Conservation (phyloP, 441 rosid genomes). For the Pelargonium australe region DNA sequence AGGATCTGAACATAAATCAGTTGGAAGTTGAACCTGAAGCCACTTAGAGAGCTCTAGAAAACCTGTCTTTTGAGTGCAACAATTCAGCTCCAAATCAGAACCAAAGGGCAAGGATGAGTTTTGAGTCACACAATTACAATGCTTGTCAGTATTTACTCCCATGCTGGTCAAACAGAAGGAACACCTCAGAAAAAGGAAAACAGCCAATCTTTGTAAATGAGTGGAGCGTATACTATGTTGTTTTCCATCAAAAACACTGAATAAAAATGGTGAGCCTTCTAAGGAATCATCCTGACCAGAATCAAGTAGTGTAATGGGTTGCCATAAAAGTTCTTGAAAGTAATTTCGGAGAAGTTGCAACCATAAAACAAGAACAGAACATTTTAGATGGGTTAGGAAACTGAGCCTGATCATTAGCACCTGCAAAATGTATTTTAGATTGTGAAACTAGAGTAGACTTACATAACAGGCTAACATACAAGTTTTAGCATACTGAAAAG, state of each 20-base stretch:
- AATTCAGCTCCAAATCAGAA: conserved; percentile 21
- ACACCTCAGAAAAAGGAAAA: conserved; percentile 65
- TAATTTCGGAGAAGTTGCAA: conserved; percentile 58
- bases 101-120: conserved; percentile 23
- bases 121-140: conserved; percentile 29
- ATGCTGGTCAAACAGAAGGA: conserved; percentile 47
- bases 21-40: conserved; percentile 46
- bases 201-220: conserved; percentile 63
- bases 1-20: conserved; percentile 23
- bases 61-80: conserved; percentile 40
- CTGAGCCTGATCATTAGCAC: conserved; percentile 74
- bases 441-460: conserved; percentile 8
- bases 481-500: neutral
- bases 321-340: conserved; percentile 48
- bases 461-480: conserved; percentile 1
- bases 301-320: conserved; percentile 26
- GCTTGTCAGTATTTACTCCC: conserved; percentile 30
- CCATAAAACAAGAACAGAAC: conserved; percentile 48
- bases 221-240: conserved; percentile 21
- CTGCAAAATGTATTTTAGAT: conserved; percentile 36
- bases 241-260: conserved; percentile 35
- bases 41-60: conserved; percentile 51
- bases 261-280: conserved; percentile 71
- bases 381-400: conserved; percentile 34
- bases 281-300: conserved; percentile 38